A percentile compares a stretch with the other conserved stretches of the same genome.
Conservation (phyloP, 2,329 filamentous ascomycete genomes). For the Colletotrichum sp. region DNA sequence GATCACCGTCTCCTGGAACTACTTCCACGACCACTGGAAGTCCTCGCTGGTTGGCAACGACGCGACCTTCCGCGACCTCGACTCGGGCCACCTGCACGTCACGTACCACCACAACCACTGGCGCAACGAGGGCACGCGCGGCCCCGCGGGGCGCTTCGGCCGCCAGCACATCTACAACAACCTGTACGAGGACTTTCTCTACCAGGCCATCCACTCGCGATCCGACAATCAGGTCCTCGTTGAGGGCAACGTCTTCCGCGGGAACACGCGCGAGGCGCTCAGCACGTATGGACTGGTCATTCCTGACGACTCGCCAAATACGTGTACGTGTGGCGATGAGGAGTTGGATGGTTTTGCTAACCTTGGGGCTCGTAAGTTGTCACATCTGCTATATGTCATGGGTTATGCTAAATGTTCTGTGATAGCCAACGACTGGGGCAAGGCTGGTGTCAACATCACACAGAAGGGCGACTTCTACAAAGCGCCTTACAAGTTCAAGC, state of each 20-base stretch:
- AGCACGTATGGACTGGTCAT: constrained; percentile 60
- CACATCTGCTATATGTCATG: constrained; percentile 15
- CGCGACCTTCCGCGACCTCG: constrained; percentile 41
- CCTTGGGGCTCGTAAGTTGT: constrained; percentile 51
- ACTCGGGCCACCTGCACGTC: constrained; percentile 48
- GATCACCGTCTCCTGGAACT: constrained; percentile 52
- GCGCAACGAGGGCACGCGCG: constrained; percentile 48
- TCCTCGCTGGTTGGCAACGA: constrained; percentile 48
- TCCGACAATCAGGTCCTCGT: constrained; percentile 54
- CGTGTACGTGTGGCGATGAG: constrained; percentile 54
- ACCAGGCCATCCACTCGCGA: constrained; percentile 54
- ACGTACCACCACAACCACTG: constrained; percentile 57
- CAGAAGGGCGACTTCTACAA: constrained; percentile 52
- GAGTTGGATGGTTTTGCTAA: constrained; percentile 61
- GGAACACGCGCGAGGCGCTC: constrained; percentile 51
- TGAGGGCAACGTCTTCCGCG: constrained; percentile 52
- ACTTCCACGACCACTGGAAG: constrained; percentile 52
- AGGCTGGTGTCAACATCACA: constrained; percentile 55
- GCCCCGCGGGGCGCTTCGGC: constrained; percentile 53
- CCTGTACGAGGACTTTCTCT: constrained; percentile 49
- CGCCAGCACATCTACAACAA: constrained; percentile 56
- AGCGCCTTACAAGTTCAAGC: constrained; percentile 52
- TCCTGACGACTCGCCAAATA: constrained; percentile 60
- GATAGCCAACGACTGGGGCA: constrained; percentile 50
- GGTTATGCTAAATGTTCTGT: constrained; percentile 1